Base-by-base conservation (phyloP, 352 stramenopile genomes). In the Sclerospora graminicola region DNA sequence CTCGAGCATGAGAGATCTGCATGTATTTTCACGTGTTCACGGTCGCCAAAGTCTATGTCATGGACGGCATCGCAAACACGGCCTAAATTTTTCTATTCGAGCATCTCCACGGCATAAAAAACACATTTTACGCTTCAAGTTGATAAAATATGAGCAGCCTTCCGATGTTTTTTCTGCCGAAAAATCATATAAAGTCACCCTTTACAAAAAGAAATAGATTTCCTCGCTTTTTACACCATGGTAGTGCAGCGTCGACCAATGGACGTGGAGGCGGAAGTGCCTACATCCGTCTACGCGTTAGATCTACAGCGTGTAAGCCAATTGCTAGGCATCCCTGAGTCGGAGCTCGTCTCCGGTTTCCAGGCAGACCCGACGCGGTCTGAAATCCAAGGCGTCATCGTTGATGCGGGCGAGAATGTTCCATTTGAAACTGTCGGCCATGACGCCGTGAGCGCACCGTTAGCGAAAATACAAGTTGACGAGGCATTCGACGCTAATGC, bases 331-430 rank as follows among this genome's bases (percentile, higher is more conserved):
- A 79, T 82, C 50, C 65, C 61, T 23, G 59, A 77, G 53, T 44
- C 45, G 23, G 69, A 82, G 44, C 51, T 82, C 20, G 45, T 80
- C 28, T 57, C 46, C 13, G 69, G 73, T 29, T 82, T 89, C 54
- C 65, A 82, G 46, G 45, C 58, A 8, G 51, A 81, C 43, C 69
- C 68, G 30, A 72, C 56, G 16, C 61, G 66, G 29, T 77, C 69
- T 15, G 73, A 82, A 31, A 89, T 89, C 54, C 76, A 89, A 37
- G 74, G 76, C 32, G 72, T 89, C 16, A 69, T 89, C 48, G 73
- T 89, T 8, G 74, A 89, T 45, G 66, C 73, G 23, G 76, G 76
- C 13, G 70, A 84, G 52, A 67, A 82, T 49, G 71, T 86, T 29
- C 71, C 76, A 0, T 86, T 89, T 40, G 76, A 89, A 45, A 75